Conservation (phyloP, 1,284 basidiomycete genomes). For the Pyrrhoderma noxium region DNA sequence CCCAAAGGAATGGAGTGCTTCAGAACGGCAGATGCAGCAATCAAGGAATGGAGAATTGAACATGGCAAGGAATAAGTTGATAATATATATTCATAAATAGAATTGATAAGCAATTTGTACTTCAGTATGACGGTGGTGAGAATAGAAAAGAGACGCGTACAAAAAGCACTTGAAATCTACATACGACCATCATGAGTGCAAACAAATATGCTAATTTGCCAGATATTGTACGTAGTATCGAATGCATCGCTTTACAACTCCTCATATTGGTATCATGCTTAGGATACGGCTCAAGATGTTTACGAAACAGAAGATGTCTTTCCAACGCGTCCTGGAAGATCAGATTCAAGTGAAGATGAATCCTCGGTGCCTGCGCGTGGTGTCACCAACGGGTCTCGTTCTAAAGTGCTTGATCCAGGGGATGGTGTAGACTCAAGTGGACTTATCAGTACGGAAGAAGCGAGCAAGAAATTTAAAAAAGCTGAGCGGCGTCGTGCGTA, state of each 20-base stretch:
- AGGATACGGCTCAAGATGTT: constrained; percentile 88
- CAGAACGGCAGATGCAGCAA: constrained; percentile 10
- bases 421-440: constrained; percentile 48
- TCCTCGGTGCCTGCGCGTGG: constrained; percentile 33
- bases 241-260: constrained; percentile 4
- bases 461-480: constrained; percentile 56
- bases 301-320: constrained; percentile 86
- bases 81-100: neutral
- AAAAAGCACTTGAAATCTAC: neutral
- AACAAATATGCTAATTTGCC: constrained; percentile 85
- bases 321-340: constrained; percentile 44
- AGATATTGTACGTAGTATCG: constrained; percentile 64
- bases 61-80: neutral
- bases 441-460: constrained; percentile 49
- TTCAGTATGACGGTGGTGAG: neutral
- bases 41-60: constrained; percentile 10
- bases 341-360: constrained; percentile 63
- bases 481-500: constrained; percentile 54
- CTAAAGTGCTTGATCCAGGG: constrained; percentile 28
- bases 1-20: constrained; percentile 11
- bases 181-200: constrained; percentile 43
- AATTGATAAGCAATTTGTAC: neutral
- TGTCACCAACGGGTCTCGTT: constrained; percentile 24
- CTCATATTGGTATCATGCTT: neutral
- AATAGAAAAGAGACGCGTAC: neutral